Percentiles rank a stretch among this genome's conserved stretches.
Conservation (phyloP, 345 rosid species). For the Gossypium herbaceum region DNA sequence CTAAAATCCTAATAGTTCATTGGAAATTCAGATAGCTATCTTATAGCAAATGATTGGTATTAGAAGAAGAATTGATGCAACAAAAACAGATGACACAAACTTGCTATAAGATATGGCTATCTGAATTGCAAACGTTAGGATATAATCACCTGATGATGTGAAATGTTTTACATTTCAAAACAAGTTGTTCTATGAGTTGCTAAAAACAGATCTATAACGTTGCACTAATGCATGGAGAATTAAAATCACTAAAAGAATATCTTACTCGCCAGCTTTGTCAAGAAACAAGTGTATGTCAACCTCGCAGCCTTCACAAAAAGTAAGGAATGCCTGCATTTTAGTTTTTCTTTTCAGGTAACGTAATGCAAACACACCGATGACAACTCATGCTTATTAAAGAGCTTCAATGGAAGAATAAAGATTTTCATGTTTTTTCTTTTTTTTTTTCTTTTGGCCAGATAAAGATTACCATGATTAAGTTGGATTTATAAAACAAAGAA, state of each 20-base stretch:
- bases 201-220: neutral
- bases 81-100: neutral
- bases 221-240: neutral
- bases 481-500: neutral
- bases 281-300: constrained; percentile 74
- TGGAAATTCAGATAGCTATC: neutral
- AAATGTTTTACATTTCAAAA: neutral
- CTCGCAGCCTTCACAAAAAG: constrained; percentile 90
- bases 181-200: constrained; percentile 6
- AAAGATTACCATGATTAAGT: neutral
- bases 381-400: neutral
- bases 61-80: neutral
- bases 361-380: neutral
- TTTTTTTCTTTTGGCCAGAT: too few species aligned
- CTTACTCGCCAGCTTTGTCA: constrained; percentile 96
- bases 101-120: neutral
- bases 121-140: neutral
- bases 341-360: neutral
- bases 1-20: neutral
- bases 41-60: neutral
- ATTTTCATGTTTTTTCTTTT: neutral
- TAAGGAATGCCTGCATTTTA: constrained; percentile 69
- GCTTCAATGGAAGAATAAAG: neutral
- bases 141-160: neutral
- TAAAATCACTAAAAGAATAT: constrained; percentile 16